phyloP scores from a whole-genome alignment of 1,284 basidiomycete species.

The Malassezia globosa region DNA sequence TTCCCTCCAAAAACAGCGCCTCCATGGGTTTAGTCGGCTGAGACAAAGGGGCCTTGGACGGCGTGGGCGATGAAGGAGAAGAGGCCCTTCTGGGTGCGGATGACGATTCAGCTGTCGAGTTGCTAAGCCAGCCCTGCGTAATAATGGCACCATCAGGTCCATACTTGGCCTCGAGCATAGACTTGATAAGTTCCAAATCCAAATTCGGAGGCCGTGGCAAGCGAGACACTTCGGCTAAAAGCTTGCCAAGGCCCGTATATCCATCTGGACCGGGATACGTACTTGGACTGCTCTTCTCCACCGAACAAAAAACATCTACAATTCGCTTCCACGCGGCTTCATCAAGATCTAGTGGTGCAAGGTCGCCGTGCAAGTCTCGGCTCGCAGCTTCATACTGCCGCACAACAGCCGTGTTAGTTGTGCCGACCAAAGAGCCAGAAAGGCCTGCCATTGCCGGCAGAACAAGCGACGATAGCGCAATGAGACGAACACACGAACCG shows the following conservation, averaged over 20 bases:
- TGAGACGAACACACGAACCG: conserved; percentile 9
- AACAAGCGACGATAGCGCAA: conserved; percentile 7
- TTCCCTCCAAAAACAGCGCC: conserved; percentile 3
- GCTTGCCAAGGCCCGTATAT: conserved; percentile 10
- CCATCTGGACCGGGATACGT: conserved; percentile 1
- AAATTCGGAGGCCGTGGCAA: background rate
- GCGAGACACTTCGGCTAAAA: conserved; percentile 8
- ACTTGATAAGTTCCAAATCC: background rate
- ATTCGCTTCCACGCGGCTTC: conserved; percentile 6
- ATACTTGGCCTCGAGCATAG: conserved; percentile 5
- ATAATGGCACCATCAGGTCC: conserved; percentile 2
- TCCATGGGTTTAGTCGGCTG: background rate
- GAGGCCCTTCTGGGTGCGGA: too few species aligned
- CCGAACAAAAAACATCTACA: background rate
- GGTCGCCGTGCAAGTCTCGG: conserved; percentile 8
- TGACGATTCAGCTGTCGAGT: background rate
- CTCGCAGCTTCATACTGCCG: conserved; percentile 13
- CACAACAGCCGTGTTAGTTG: conserved; percentile 4
- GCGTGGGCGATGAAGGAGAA: background rate
- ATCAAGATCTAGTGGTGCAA: background rate
- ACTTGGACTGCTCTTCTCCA: background rate
- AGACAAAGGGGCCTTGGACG: background rate
- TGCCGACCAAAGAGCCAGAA: conserved; percentile 5
- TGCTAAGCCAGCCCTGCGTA: conserved; percentile 4
- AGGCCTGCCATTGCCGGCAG: conserved; percentile 5